These are phyloP conservation scores for Neoboletus magnificus DNA, from an alignment of 768 basidiomycete species.

Conservation along the genomic window DNA sequence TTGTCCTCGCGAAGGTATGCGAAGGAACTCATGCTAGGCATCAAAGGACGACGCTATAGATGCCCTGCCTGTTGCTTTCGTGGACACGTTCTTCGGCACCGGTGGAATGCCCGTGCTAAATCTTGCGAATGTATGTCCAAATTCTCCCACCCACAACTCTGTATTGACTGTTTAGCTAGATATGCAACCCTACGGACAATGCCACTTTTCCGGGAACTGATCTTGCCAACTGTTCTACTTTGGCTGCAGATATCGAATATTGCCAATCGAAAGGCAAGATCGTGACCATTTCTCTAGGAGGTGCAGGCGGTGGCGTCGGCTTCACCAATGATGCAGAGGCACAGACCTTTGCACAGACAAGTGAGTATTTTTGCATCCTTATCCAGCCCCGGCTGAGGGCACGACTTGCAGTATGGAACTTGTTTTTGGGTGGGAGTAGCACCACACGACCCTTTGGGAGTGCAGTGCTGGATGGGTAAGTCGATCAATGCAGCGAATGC, in stretches of 20 bases:
- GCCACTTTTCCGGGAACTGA: constrained; percentile 40
- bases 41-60: constrained; percentile 62
- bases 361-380: constrained; percentile 14
- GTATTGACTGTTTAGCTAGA: constrained; percentile 26
- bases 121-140: constrained; percentile 55
- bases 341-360: constrained; percentile 29
- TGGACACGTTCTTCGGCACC: constrained; percentile 61
- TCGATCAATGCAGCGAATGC: background rate
- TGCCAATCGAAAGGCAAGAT: constrained; percentile 47
- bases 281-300: constrained; percentile 46
- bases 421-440: constrained; percentile 46
- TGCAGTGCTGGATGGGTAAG: constrained; percentile 46
- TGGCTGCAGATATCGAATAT: constrained; percentile 41
- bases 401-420: constrained; percentile 36
- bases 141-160: background rate
- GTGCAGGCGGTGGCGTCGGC: constrained; percentile 39
- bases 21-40: constrained; percentile 1
- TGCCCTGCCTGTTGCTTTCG: constrained; percentile 67
- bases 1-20: background rate
- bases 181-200: constrained; percentile 39
- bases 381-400: background rate
- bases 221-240: constrained; percentile 38
- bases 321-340: constrained; percentile 39
- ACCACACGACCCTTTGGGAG: constrained; percentile 42
- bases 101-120: constrained; percentile 64